Evolutionary conservation across 2,329 filamentous ascomycete genomes (phyloP), one percentile per base, ranked within the genome.

Genomic region (Cladophialophora immunda): DNA sequence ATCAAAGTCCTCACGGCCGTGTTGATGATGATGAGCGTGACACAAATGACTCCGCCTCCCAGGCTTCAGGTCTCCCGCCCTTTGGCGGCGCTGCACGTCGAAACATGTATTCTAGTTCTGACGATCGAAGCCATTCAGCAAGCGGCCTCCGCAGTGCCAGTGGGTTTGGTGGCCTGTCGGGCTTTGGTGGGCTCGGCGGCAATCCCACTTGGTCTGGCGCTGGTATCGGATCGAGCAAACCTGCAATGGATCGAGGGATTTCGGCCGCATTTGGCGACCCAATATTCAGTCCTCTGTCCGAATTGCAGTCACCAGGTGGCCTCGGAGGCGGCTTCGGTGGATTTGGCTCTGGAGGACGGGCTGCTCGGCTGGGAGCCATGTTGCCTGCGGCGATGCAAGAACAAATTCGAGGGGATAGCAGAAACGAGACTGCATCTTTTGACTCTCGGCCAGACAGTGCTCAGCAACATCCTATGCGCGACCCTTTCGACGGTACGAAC

Each of bases 101-200:
- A 68, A 86, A 86, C 70, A 77, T 81, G 41, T 81, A 84, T 65
- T 89, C 92, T 59, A 90, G 90, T 4, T 53, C 65, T 45, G 92
- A 93, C 72, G 94, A 98, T 76, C 90, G 94, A 22, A 97, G 94
- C 76, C 93, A 97, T 78, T 97, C 92, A 0, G 97, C 94, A 0
- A 97, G 94, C 75, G 91, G 55, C 50, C 90, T 19, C 92, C 92
- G 13, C 88, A 91, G 29, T 19, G 54, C 66, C 17, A 63, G 66
- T 47, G 69, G 69, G 5, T 68, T 70, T 34, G 68, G 69, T 11
- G 60, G 58, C 30, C 81, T 82, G 52, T 92, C 93, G 73, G 89
- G 86, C 9, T 97, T 91, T 59, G 83, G 86, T 65, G 84, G 83
- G 41, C 81, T 91, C 17, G 81, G 83, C 27, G 79, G 79, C 41